Conservation (phyloP, 352 stramenopile genomes). For the Phytophthora agathidicida region DNA sequence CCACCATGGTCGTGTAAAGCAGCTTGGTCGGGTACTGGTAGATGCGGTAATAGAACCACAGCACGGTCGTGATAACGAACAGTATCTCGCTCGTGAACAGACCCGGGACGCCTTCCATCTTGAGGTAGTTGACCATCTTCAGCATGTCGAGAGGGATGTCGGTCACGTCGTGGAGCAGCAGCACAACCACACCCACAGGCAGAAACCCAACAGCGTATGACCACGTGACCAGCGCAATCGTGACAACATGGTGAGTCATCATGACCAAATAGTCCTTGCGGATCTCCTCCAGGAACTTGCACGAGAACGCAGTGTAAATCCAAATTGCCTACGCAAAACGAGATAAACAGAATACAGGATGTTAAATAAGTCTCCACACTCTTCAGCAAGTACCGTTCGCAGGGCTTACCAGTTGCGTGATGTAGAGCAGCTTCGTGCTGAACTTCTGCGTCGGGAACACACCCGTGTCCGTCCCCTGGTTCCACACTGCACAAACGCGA, state of each 20-base stretch:
- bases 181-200: conserved; percentile 82
- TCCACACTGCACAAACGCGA: conserved; percentile 61
- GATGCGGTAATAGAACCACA: conserved; percentile 89
- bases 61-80: conserved; percentile 65
- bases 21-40: conserved; percentile 86
- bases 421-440: conserved; percentile 82
- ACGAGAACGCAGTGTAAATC: conserved; percentile 91
- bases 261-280: conserved; percentile 91
- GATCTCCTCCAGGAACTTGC: conserved; percentile 89
- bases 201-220: conserved; percentile 85
- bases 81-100: conserved; percentile 77
- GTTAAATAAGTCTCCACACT: neutral
- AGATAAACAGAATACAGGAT: neutral
- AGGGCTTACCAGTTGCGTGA: conserved; percentile 73
- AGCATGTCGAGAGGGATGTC: conserved; percentile 89
- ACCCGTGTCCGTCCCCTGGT: conserved; percentile 68
- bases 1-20: conserved; percentile 76
- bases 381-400: neutral
- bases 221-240: conserved; percentile 86
- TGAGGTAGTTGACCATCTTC: conserved; percentile 93
- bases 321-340: conserved; percentile 68
- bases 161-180: conserved; percentile 88
- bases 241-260: conserved; percentile 91
- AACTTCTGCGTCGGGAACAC: conserved; percentile 86
- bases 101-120: conserved; percentile 74